Base-by-base conservation (phyloP, 345 rosid genomes). In the Bruguiera parviflora region DNA sequence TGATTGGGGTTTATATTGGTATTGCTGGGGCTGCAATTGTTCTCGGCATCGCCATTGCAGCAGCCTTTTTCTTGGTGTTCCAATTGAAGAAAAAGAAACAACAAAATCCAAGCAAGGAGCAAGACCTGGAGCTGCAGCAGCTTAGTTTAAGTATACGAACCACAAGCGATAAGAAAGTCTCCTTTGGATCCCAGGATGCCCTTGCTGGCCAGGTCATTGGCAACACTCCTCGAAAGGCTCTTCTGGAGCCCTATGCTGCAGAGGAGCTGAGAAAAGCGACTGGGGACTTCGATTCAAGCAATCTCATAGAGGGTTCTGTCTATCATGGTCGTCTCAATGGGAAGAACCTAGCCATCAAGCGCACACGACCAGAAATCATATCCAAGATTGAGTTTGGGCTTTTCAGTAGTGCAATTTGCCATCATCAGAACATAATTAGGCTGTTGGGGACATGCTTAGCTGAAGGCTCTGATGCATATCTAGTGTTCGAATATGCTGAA, bases 311-410 rank as follows among this genome's bases (percentile, higher is more conserved):
- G 37, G 97, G 98, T 31, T 77, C 81, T 25, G 96, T 93, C 11
- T 88, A 84, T 62, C 92, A 88, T 35, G 96, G 92, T 61, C 86
- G 87, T 46, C 88, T 93, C 59, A 90, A 80, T 52, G 98, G 98
- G 33, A 89, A 89, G 79, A 85, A 78, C 91, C 58, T 91, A 78
- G 94, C 92, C 0, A 72, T 93, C 53, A 91, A 86, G 80, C 83
- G 80, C 22, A 76, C 74, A 20, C 66, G 46, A 35, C 53, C 63
- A 11, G 87, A 73, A 66, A 58, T 62, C 9, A 65, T 88, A 29
- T 78, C 83, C 7, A 87, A 83, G 74, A 60, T 89, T 58, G 85
- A 89, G 58, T 74, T 85, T 11, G 74, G 78, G 46, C 73, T 88
- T 28, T 77, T 93, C 70, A 73, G 78, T 20, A 84, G 82, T 62